Evolutionary conservation across 495 filamentous ascomycete species (phyloP).

Genomic region (Lophiotrema nucula): DNA sequence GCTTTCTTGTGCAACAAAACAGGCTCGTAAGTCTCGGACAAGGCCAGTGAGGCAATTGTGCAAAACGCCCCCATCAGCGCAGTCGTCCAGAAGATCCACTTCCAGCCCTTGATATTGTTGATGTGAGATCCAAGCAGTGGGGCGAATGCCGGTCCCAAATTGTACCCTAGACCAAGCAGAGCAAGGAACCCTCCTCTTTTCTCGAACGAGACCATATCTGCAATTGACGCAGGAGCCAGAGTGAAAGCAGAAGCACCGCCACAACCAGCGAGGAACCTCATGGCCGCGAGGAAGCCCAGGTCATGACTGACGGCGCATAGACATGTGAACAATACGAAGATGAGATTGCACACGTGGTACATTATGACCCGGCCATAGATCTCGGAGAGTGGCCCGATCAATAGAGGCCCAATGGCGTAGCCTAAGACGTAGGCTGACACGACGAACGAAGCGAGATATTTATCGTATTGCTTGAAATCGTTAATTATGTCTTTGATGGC

Average conservation of each 20-base stretch:
- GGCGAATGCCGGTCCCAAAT: background rate
- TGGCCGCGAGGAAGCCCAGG: background rate
- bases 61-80: background rate
- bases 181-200: background rate
- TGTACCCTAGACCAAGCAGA: background rate
- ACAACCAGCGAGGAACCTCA: conserved; percentile 6
- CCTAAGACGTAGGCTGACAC: conserved; percentile 5
- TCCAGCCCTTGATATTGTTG: background rate
- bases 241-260: background rate
- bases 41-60: background rate
- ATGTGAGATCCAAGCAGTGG: conserved; percentile 1
- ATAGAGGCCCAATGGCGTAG: conserved; percentile 3
- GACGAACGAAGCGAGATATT: conserved; percentile 1
- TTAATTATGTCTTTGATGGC: background rate
- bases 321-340: background rate
- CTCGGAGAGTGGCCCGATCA: conserved; percentile 3
- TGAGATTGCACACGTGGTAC: conserved; percentile 3
- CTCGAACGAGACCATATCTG: background rate
- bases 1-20: background rate
- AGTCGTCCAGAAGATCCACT: background rate
- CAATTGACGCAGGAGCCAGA: background rate
- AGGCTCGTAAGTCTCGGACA: conserved; percentile 5
- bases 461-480: background rate
- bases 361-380: background rate
- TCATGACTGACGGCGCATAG: background rate